Base-by-base conservation (phyloP, 768 basidiomycete genomes). In the Suillus variegatus region DNA sequence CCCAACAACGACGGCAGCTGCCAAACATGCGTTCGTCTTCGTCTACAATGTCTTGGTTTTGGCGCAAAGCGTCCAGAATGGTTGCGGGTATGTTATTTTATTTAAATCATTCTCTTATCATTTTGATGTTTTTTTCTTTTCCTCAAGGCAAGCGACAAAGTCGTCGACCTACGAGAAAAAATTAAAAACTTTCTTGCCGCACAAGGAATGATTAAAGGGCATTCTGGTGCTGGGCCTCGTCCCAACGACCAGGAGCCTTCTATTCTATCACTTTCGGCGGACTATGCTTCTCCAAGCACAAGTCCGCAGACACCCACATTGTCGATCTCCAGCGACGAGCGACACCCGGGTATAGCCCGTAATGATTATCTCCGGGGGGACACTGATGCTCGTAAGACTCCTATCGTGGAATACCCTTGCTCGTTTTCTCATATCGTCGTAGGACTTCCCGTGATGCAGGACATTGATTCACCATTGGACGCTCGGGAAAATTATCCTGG, bases 201-300 rank as follows among this genome's bases (percentile, higher is more conserved):
- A 0, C 91, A 93, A 75, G 92, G 92, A 57, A 92, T 93, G 91
- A 93, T 94, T 77, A 94, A 94, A 77, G 93, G 93, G 36, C 92
- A 93, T 71, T 90, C 92, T 22, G 89, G 89, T 64, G 79, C 88
- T 35, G 88, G 86, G 2, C 82, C 89, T 22, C 87, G 88, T 52
- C 76, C 80, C 25, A 71, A 80, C 43, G 88, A 88, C 2, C 84
- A 84, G 20, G 87, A 86, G 41, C 84, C 82, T 16, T 84, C 83
- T 54, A 81, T 88, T 64, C 81, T 92, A 4, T 25, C 67, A 76
- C 80, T 71, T 77, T 90, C 72, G 70, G 78, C 67, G 79, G 77
- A 79, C 49, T 82, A 80, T 65, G 67, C 70, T 52, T 81, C 82
- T 3, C 81, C 82, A 3, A 72, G 65, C 67, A 77, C 66, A 73